A percentile compares a stretch with the other conserved stretches of the same genome.
These are phyloP conservation scores for Colletotrichum trifolii DNA, from an alignment of 2,329 filamentous ascomycete species.

Conservation along the genomic window DNA sequence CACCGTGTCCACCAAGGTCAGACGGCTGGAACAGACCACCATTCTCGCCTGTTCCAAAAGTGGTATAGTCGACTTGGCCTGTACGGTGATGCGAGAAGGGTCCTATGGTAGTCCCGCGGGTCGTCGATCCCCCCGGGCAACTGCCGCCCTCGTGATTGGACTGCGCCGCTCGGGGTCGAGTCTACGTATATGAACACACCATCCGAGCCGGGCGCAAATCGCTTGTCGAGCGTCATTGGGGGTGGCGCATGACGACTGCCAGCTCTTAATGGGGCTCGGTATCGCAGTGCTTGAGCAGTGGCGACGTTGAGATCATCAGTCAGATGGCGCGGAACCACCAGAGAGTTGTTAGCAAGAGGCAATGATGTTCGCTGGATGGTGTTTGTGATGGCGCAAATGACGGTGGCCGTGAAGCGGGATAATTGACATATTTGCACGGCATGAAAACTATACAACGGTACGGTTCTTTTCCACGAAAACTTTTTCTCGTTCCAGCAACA, in stretches of 20 bases:
- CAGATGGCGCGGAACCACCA: neutral
- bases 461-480: too few species aligned
- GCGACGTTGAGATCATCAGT: slow-evolving; percentile 16
- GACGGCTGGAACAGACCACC: too few species aligned
- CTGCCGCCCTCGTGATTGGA: slow-evolving; percentile 5
- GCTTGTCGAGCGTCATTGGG: slow-evolving; percentile 5
- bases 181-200: slow-evolving; percentile 19
- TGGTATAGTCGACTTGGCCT: neutral
- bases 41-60: neutral
- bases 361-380: neutral
- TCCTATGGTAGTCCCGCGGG: neutral
- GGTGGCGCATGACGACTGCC: slow-evolving; percentile 10
- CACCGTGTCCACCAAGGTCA: too few species aligned
- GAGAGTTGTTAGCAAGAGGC: neutral
- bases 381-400: neutral
- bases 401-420: neutral
- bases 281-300: neutral
- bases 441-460: neutral
- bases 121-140: slow-evolving; percentile 25
- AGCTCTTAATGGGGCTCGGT: neutral
- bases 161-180: slow-evolving; percentile 20
- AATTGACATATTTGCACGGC: neutral
- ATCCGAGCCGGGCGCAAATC: neutral
- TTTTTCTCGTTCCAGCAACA: neutral
- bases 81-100: slow-evolving; percentile 34